Evolutionary conservation across 345 rosid species (phyloP), one percentile per base, ranked within the genome.

Genomic region (Lumnitzera racemosa): DNA sequence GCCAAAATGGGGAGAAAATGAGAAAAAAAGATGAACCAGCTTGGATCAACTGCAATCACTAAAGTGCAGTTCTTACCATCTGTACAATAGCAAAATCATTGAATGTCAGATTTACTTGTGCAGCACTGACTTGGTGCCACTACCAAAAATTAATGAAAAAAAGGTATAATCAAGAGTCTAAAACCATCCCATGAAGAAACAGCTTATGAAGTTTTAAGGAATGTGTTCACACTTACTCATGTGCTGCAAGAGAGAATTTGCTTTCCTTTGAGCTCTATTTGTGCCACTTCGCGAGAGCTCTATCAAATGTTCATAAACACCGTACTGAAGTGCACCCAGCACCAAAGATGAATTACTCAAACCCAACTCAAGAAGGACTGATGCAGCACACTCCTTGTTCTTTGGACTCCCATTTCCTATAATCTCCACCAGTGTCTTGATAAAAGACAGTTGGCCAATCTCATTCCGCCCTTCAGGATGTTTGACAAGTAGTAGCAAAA

Each of bases 211-310:
- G 17, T 16, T 29, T 71, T 70, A 80, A 25, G 82, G 76, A 49
- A 81, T 73, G 61, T 81, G 89, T 56, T 79, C 84, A 52, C 81
- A 75, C 84, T 77, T 77, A 12, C 77, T 79, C 83, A 81, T 84
- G 51, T 75, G 83, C 60, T 75, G 84, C 75, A 82, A 55, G 20
- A 85, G 72, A 41, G 82, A 70, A 65, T 73, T 80, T 31, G 91
- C 91, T 72, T 85, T 85, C 56, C 91, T 80, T 56, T 76, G 80
- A 10, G 79, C 87, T 67, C 87, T 65, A 62, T 56, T 80, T 12
- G 87, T 85, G 41, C 91, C 91, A 24, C 69, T 46, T 50, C 76
- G 71, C 16, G 77, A 27, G 15, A 78, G 73, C 65, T 82, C 85
- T 16, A 61, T 58, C 61, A 82, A 52, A 53, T 62, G 74, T 16